Percentiles rank a stretch among this genome's conserved stretches.
These are phyloP conservation scores for Bruguiera hainesii DNA, from an alignment of 441 rosid genomes.

Conservation along the genomic window DNA sequence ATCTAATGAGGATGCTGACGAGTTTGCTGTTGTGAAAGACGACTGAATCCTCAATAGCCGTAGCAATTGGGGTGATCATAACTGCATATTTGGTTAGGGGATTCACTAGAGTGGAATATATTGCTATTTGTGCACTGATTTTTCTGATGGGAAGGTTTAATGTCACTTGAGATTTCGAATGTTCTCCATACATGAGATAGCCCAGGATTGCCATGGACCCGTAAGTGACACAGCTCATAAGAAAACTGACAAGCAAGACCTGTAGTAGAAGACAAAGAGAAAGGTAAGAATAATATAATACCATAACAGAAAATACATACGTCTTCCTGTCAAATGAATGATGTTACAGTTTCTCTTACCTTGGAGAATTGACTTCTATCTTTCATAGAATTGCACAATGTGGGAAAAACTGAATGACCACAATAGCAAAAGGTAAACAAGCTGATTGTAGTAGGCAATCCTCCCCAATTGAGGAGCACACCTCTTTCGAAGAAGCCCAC, in stretches of 20 bases:
- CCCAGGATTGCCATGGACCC: constrained; percentile 63
- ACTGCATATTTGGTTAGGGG: constrained; percentile 67
- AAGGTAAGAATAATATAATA: background rate
- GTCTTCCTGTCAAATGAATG: too few relatives aligned
- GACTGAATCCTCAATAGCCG: constrained; percentile 38
- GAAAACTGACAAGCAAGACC: constrained; percentile 55
- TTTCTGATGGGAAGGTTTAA: constrained; percentile 53
- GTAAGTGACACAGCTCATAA: constrained; percentile 48
- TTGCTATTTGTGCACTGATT: constrained; percentile 50
- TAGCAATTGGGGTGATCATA: constrained; percentile 49
- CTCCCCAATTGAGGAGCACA: constrained; percentile 39
- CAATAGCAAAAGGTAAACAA: constrained; percentile 55
- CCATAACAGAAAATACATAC: too few relatives aligned
- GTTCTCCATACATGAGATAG: constrained; percentile 62
- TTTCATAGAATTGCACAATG: constrained; percentile 66
- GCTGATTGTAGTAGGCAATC: constrained; percentile 57
- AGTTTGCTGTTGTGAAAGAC: constrained; percentile 21
- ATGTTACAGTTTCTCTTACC: constrained; percentile 27
- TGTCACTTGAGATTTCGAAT: constrained; percentile 61
- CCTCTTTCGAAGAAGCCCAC: constrained; percentile 50
- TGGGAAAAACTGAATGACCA: constrained; percentile 69
- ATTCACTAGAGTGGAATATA: constrained; percentile 52
- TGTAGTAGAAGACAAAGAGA: constrained; percentile 13
- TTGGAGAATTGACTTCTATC: constrained; percentile 56
- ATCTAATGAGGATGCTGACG: constrained; percentile 40